Evolutionary conservation across 305 asterid genomes (phyloP).

Genomic region (Stenogyne calaminthoides): DNA sequence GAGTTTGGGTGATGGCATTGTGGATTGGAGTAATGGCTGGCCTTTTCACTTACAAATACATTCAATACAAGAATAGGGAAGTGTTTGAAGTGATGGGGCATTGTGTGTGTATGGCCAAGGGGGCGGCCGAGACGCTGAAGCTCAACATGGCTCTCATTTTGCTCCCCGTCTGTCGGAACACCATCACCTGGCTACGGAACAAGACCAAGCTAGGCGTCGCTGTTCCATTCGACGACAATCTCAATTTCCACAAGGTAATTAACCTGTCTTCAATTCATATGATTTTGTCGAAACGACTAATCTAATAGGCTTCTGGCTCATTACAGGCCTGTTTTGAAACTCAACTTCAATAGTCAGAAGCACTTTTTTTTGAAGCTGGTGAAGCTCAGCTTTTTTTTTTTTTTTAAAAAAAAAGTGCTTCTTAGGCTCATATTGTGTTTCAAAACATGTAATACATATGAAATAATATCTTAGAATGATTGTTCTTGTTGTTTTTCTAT

Average conservation of each 20-base stretch:
- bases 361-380: too few species aligned
- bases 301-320: too few species aligned
- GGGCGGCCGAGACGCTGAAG: constrained; percentile 90
- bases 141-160: constrained; percentile 86
- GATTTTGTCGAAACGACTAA: too few species aligned
- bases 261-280: too few species aligned
- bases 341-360: too few species aligned
- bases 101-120: constrained; percentile 89
- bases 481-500: too few species aligned
- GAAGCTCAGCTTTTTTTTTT: too few species aligned
- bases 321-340: too few species aligned
- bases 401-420: too few species aligned
- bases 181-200: constrained; percentile 91
- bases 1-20: constrained; percentile 76
- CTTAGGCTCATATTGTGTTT: too few species aligned
- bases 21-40: constrained; percentile 81
- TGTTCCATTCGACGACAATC: constrained; percentile 93
- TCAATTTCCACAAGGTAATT: constrained; percentile 91
- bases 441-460: too few species aligned
- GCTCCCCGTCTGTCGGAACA: constrained; percentile 84
- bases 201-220: constrained; percentile 74
- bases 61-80: constrained; percentile 58
- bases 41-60: constrained; percentile 67
- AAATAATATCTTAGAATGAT: too few species aligned
- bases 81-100: constrained; percentile 72